phyloP scores from a whole-genome alignment of 768 basidiomycete genomes.

The Scleroderma bovista region DNA sequence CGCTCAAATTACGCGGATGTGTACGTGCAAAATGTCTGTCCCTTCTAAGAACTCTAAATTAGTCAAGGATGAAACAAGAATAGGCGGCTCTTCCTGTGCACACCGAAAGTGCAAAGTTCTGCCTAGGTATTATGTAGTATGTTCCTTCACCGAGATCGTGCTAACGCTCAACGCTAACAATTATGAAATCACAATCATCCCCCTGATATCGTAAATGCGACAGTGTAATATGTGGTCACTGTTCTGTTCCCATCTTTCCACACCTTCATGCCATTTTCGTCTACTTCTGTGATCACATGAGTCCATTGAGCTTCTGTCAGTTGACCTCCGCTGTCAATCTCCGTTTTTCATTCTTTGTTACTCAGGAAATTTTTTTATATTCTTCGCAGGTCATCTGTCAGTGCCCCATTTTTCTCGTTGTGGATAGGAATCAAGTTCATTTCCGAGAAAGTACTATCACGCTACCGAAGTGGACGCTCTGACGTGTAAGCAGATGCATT shows the following conservation, averaged over 20 bases:
- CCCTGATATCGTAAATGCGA: constrained; percentile 2
- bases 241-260: constrained; percentile 8
- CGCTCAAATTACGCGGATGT: constrained; percentile 32
- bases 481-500: constrained; percentile 51
- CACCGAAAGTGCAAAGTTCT: constrained; percentile 33
- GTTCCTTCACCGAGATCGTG: constrained; percentile 48
- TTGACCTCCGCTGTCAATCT: constrained; percentile 12
- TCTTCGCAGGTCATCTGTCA: constrained; percentile 8
- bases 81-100: constrained; percentile 14
- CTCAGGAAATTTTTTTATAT: not conserved
- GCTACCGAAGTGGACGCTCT: constrained; percentile 53
- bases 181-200: constrained; percentile 6
- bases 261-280: constrained; percentile 35
- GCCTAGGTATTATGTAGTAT: constrained; percentile 58
- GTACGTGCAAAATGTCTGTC: constrained; percentile 16
- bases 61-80: constrained; percentile 1
- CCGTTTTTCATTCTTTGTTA: constrained; percentile 15
- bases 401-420: constrained; percentile 10
- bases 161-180: constrained; percentile 49
- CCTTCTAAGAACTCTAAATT: constrained; percentile 5
- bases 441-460: constrained; percentile 18
- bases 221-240: not conserved
- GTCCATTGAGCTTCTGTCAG: constrained; percentile 16
- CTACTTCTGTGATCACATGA: constrained; percentile 58
- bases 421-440: constrained; percentile 20